Evolutionary conservation across 768 basidiomycete genomes (phyloP), one percentile per base, ranked within the genome.

Genomic region (Cantharellus cinnabarinus): DNA sequence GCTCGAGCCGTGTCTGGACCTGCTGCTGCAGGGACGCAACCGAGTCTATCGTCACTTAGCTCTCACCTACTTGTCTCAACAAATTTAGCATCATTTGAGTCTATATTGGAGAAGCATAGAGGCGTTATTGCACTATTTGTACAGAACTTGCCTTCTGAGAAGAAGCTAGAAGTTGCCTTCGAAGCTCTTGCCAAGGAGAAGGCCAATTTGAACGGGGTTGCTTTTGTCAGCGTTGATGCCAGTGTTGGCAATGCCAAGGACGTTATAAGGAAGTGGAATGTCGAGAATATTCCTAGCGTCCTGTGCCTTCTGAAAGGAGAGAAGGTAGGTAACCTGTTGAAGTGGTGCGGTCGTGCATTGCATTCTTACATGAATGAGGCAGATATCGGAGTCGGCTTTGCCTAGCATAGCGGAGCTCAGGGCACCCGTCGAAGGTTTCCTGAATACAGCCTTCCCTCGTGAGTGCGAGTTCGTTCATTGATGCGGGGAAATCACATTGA

Each of bases 41-140:
- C 10, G 14, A 10, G 10, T 37, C 10, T 37, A 14, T 14, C 77
- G 3, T 76, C 80, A 1, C 71, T 84, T 4, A 70, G 80, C 0
- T 75, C 76, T 0, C 77, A 85, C 0, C 71, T 91, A 39, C 82
- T 86, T 57, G 75, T 81, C 52, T 78, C 79, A 59, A 88, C 85
- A 4, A 89, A 89, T 64, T 71, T 79, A 0, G 71, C 87, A 0
- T 82, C 85, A 4, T 85, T 93, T 68, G 74, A 76, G 38, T 73
- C 76, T 7, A 75, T 85, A 40, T 70, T 97, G 10, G 68, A 70
- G 34, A 73, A 77, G 0, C 83, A 93, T 62, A 75, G 78, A 3
- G 87, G 80, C 3, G 80, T 83, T 4, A 78, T 88, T 1, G 85
- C 80, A 3, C 82, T 90, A 69, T 94, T 91, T 71, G 89, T 88